These are phyloP conservation scores for Rhizopus delemar DNA, from an alignment of 371 early-diverging fungal genomes.

Conservation along the genomic window DNA sequence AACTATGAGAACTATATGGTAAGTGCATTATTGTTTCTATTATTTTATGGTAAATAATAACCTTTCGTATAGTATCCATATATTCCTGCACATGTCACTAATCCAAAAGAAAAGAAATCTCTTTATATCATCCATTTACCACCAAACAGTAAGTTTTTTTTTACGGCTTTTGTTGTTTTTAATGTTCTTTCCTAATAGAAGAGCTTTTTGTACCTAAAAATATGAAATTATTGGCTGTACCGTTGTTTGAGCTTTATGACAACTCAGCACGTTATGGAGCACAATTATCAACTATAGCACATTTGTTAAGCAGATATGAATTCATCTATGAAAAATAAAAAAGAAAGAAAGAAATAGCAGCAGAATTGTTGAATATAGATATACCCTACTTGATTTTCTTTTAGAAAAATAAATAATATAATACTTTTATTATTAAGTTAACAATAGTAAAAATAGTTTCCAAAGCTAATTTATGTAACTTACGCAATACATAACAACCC, in stretches of 20 bases:
- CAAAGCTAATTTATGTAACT: no score
- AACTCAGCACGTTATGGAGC: conserved; percentile 75
- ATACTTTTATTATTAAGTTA: no score
- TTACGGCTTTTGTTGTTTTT: not conserved
- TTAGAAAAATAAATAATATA: no score
- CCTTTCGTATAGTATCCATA: conserved; percentile 72
- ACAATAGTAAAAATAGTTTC: no score
- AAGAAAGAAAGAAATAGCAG: not conserved
- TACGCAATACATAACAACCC: no score
- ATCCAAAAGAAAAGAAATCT: conserved; percentile 78
- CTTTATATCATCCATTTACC: conserved; percentile 76
- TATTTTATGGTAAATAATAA: not conserved
- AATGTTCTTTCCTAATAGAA: conserved; percentile 39
- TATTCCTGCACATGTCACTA: conserved; percentile 75
- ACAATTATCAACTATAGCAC: conserved; percentile 73
- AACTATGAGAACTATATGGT: conserved; percentile 81
- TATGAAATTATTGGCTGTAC: conserved; percentile 80
- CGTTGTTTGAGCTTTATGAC: conserved; percentile 81
- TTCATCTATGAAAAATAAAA: conserved; percentile 32
- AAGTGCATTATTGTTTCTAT: conserved; percentile 10
- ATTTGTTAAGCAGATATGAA: conserved; percentile 63
- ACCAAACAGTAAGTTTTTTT: conserved; percentile 58
- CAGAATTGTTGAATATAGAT: no score
- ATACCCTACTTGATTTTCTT: no score
- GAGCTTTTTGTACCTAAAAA: conserved; percentile 77